A percentile compares a stretch with the other conserved stretches of the same genome.
These are phyloP conservation scores for Rosa rugosa DNA, from an alignment of 306 rosid genomes.

Conservation along the genomic window DNA sequence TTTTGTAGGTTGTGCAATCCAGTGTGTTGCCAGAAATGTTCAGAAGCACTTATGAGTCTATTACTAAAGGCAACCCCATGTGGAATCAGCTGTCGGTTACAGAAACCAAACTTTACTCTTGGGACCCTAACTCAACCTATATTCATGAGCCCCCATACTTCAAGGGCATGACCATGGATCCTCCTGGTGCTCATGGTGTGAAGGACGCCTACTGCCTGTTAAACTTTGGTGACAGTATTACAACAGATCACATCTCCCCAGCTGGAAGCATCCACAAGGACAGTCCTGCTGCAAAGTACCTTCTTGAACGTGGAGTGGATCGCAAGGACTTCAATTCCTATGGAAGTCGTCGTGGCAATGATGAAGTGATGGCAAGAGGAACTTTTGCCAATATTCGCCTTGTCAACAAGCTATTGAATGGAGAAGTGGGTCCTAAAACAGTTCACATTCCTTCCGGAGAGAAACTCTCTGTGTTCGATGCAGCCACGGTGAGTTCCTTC, in stretches of 20 bases:
- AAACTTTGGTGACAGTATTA: conserved; percentile 89
- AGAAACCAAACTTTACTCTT: conserved; percentile 59
- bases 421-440: conserved; percentile 89
- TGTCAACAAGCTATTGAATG: conserved; percentile 87
- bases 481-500: conserved; percentile 65
- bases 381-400: conserved; percentile 91
- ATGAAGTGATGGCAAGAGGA: conserved; percentile 95
- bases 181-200: conserved; percentile 82
- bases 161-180: conserved; percentile 79
- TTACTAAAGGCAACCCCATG: conserved; percentile 82
- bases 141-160: conserved; percentile 96
- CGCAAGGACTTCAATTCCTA: conserved; percentile 91
- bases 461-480: conserved; percentile 74
- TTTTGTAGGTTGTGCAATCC: conserved; percentile 80
- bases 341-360: conserved; percentile 95
- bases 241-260: conserved; percentile 96
- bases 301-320: conserved; percentile 74
- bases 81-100: conserved; percentile 80
- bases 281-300: conserved; percentile 89
- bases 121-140: conserved; percentile 89
- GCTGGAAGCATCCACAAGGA: conserved; percentile 95
- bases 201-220: conserved; percentile 90
- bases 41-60: conserved; percentile 72
- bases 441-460: conserved; percentile 85
- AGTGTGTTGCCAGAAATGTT: conserved; percentile 85